Evolutionary conservation across 2,329 filamentous ascomycete genomes (phyloP).

Genomic region (Trichoderma afroharzianum): DNA sequence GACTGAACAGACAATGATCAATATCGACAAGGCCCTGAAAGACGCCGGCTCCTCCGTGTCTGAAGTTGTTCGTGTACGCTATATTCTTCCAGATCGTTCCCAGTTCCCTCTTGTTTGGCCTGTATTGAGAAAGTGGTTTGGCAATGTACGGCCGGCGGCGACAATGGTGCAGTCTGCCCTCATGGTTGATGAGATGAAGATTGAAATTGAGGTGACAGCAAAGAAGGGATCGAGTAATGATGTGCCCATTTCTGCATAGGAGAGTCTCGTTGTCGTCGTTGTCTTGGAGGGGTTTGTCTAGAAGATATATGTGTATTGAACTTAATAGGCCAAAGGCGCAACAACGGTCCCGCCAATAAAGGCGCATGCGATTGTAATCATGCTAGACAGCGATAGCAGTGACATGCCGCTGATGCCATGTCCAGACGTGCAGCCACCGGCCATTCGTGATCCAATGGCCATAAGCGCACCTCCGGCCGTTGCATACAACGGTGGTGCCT

Average conservation of each 20-base stretch:
- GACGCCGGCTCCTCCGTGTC: slow-evolving; percentile 41
- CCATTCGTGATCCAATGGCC: slow-evolving; percentile 57
- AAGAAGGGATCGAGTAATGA: slow-evolving; percentile 27
- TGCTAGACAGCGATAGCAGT: slow-evolving; percentile 58
- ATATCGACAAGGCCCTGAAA: slow-evolving; percentile 43
- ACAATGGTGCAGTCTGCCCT: slow-evolving; percentile 51
- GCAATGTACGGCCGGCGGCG: slow-evolving; percentile 47
- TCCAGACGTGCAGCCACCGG: slow-evolving; percentile 64
- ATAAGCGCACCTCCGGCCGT: slow-evolving; percentile 54
- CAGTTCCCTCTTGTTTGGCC: slow-evolving; percentile 50
- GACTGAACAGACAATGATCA: slow-evolving; percentile 47
- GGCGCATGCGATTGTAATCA: slow-evolving; percentile 56
- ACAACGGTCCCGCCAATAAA: slow-evolving; percentile 49
- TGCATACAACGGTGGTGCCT: slow-evolving; percentile 39
- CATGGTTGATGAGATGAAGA: slow-evolving; percentile 48
- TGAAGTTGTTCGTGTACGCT: slow-evolving; percentile 50
- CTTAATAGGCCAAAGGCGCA: slow-evolving; percentile 28
- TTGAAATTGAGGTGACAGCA: slow-evolving; percentile 44
- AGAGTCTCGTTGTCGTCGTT: not conserved
- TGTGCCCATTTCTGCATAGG: not conserved
- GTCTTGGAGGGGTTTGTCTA: not conserved
- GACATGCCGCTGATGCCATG: slow-evolving; percentile 67
- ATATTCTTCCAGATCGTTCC: slow-evolving; percentile 46
- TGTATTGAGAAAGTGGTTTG: slow-evolving; percentile 48
- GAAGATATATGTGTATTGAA: not conserved